phyloP scores from a whole-genome alignment of 345 rosid genomes.

The Brassica rapa region DNA sequence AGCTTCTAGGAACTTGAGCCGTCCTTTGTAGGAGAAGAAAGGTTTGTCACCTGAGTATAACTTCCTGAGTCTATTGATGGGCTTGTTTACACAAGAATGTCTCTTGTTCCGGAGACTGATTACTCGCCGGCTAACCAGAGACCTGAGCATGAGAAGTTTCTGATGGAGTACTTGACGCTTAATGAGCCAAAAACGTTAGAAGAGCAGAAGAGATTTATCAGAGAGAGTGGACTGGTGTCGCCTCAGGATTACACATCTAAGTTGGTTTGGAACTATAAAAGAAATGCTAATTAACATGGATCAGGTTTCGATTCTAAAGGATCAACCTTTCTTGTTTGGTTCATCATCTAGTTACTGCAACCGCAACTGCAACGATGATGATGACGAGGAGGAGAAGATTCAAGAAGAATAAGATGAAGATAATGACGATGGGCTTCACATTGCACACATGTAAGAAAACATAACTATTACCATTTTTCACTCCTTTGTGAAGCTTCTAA shows the following conservation, averaged over 20 bases:
- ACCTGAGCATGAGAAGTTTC: conserved; percentile 82
- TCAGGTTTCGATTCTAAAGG: conserved; percentile 59
- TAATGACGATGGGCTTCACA: conserved; percentile 64
- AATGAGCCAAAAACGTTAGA: conserved; percentile 74
- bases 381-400: no score
- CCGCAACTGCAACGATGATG: no score
- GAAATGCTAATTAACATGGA: conserved; percentile 69
- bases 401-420: conserved; percentile 47
- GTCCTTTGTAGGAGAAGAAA: conserved; percentile 88
- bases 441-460: conserved; percentile 48
- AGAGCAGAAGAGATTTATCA: conserved; percentile 65
- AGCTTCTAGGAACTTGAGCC: conserved; percentile 69
- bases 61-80: conserved; percentile 93
- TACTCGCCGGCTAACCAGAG: conserved; percentile 84
- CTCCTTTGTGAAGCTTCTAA: conserved; percentile 12
- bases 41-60: conserved; percentile 89
- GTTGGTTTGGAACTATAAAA: conserved; percentile 97
- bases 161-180: conserved; percentile 74
- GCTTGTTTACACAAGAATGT: conserved; percentile 89
- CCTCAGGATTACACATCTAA: conserved; percentile 86
- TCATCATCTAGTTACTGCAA: no score
- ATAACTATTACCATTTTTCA: neutral
- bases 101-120: conserved; percentile 92
- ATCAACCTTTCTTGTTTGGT: conserved; percentile 27
- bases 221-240: conserved; percentile 83